Evolutionary conservation across 768 basidiomycete genomes (phyloP).

Genomic region (Leccinum boreale): DNA sequence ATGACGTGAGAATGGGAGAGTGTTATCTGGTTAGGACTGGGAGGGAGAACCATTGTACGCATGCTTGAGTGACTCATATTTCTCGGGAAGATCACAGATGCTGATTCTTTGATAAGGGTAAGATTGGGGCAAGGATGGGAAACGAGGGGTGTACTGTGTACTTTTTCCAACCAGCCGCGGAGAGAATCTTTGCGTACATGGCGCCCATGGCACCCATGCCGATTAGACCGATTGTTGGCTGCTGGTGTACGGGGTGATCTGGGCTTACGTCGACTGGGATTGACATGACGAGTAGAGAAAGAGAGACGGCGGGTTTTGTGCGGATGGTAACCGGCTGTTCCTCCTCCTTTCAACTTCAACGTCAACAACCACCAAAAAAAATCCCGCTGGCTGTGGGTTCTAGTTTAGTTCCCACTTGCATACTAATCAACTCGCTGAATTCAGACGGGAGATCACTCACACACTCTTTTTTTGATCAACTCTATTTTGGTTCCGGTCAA

Average conservation of each 20-base stretch:
- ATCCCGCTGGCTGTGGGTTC: neutral
- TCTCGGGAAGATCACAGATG: conserved; percentile 82
- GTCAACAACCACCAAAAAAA: neutral
- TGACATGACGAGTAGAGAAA: conserved; percentile 10
- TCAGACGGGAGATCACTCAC: conserved; percentile 9
- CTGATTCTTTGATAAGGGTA: conserved; percentile 56
- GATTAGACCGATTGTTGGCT: conserved; percentile 85
- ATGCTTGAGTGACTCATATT: conserved; percentile 57
- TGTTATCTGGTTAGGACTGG: neutral
- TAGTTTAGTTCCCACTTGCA: neutral
- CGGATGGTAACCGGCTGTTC: neutral
- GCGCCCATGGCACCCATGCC: conserved; percentile 98
- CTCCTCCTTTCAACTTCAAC: neutral
- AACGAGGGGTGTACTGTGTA: conserved; percentile 25
- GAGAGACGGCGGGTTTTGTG: neutral
- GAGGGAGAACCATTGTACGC: conserved; percentile 55
- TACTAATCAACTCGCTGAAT: neutral
- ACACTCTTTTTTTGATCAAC: conserved; percentile 15
- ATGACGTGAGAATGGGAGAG: conserved; percentile 13
- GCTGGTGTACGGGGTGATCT: conserved; percentile 39
- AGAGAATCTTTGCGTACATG: conserved; percentile 85
- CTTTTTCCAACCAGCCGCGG: conserved; percentile 84
- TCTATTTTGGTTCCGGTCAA: conserved; percentile 20
- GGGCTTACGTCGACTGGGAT: conserved; percentile 29
- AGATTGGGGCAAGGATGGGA: neutral